These are phyloP conservation scores for Saturnispora halmiae DNA, from an alignment of 805 yeast genomes.

Conservation along the genomic window DNA sequence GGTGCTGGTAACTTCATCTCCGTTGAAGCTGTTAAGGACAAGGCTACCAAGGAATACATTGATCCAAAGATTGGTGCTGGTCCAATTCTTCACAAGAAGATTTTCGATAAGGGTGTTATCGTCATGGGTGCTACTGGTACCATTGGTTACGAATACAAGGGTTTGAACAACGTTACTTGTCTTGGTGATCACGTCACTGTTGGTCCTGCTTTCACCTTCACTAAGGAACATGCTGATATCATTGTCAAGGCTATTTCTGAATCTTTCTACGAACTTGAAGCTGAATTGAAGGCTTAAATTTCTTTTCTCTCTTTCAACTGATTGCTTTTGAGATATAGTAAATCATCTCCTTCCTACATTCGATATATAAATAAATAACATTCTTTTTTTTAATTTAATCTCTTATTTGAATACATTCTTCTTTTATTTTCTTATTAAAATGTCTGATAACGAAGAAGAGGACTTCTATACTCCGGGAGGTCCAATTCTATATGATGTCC, in stretches of 20 bases:
- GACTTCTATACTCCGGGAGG: constrained; percentile 83
- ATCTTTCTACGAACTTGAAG: constrained; percentile 32
- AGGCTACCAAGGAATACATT: constrained; percentile 41
- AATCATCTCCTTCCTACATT: too few relatives aligned
- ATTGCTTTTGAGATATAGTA: too few relatives aligned
- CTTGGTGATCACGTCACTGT: constrained; percentile 39
- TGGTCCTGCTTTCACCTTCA: constrained; percentile 39
- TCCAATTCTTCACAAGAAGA: constrained; percentile 26
- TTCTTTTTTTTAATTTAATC: background rate
- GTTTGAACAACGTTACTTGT: constrained; percentile 24
- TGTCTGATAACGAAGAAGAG: constrained; percentile 28
- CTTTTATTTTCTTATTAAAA: too few relatives aligned
- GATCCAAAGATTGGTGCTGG: constrained; percentile 31
- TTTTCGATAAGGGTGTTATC: constrained; percentile 39
- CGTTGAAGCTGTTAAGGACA: constrained; percentile 47
- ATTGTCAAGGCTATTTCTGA: constrained; percentile 33
- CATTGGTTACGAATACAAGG: constrained; percentile 18
- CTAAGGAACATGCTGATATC: constrained; percentile 34
- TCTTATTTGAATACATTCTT: background rate
- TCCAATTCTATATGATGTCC: constrained; percentile 38
- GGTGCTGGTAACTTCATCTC: constrained; percentile 57
- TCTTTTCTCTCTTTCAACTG: background rate
- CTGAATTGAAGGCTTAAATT: constrained; percentile 13
- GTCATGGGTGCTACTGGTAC: constrained; percentile 42
- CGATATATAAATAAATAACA: too few relatives aligned